Percentiles rank a stretch among this genome's conserved stretches.
Conservation (phyloP, 1,139 yeast genomes). For the Maudiozyma humilis region DNA sequence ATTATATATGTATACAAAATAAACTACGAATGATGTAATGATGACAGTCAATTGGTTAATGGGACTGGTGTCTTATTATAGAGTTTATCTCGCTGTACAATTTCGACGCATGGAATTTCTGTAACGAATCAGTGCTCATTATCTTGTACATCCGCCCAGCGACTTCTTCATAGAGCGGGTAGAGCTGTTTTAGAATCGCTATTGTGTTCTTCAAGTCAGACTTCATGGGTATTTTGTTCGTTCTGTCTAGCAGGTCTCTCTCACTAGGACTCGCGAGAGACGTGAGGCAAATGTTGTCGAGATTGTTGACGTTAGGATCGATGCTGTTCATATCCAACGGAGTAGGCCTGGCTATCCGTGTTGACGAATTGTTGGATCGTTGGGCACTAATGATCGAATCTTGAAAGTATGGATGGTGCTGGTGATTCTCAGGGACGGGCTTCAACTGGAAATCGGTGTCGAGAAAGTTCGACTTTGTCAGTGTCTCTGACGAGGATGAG, state of each 20-base stretch:
- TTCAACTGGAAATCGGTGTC: no score
- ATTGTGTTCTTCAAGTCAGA: conserved; percentile 30
- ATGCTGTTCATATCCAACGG: neutral
- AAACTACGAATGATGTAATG: neutral
- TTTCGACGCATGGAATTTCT: conserved; percentile 50
- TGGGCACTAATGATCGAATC: neutral
- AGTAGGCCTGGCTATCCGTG: neutral
- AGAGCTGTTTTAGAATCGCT: conserved; percentile 33
- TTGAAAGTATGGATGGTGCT: neutral
- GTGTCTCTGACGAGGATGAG: neutral
- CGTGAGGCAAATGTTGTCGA: neutral
- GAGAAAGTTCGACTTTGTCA: neutral
- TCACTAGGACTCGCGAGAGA: neutral
- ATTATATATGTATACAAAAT: no score
- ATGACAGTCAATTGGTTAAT: neutral
- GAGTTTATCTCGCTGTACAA: conserved; percentile 28
- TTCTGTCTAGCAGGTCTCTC: neutral
- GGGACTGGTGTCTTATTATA: conserved; percentile 4
- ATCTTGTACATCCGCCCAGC: conserved; percentile 43
- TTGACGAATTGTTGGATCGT: neutral
- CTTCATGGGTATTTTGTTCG: conserved; percentile 20
- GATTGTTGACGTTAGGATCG: neutral
- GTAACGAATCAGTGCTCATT: conserved; percentile 69
- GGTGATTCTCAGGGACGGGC: no score
- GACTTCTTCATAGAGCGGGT: conserved; percentile 38